Evolutionary conservation across 2,329 filamentous ascomycete genomes (phyloP), one percentile per base, ranked within the genome.

Genomic region (Aspergillus tanneri): DNA sequence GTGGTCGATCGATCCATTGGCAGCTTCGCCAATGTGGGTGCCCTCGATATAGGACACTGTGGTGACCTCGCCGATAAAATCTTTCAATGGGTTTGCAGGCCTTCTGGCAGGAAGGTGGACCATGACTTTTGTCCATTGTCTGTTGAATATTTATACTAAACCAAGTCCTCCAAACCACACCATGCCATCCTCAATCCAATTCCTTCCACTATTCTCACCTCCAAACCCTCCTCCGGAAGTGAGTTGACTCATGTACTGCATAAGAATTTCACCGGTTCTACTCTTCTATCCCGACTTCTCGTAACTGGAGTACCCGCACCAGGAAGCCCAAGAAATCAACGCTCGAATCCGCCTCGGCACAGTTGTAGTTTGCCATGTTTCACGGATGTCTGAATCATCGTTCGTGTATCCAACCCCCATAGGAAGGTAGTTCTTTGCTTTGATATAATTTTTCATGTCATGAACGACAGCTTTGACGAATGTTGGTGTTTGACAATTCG

Each of bases 251-350:
- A n/a, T n/a, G n/a, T n/a, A n/a, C n/a, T n/a, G n/a, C n/a, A n/a
- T n/a, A n/a, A 78, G 72, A 77, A 96, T 96, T 74, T 96, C 91
- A 54, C 87, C 72, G 58, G 90, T 90, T 69, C 91, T 86, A 51
- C 83, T 78, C 54, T 85, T 78, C 72, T 90, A 97, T 43, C 89
- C 88, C 2, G 92, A 96, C 53, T 79, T 68, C 27, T 77, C 67
- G 75, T 87, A 92, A 60, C 77, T 83, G 66, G 87, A 95, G 63
- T 90, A 71, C 57, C 91, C 92, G 70, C 92, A 97, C 92, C 92
- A 97, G 35, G 90, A 95, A 96, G 50, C 92, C 92, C 89, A 90
- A 97, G 78, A 93, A 97, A 72, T 97, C 93, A 57, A 96, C 95
- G 53, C 87, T 70, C 62, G 73, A 71, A n/a, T 78, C 75, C 52